Evolutionary conservation across 139 green algal species (phyloP).

Genomic region (Volvox africanus): DNA sequence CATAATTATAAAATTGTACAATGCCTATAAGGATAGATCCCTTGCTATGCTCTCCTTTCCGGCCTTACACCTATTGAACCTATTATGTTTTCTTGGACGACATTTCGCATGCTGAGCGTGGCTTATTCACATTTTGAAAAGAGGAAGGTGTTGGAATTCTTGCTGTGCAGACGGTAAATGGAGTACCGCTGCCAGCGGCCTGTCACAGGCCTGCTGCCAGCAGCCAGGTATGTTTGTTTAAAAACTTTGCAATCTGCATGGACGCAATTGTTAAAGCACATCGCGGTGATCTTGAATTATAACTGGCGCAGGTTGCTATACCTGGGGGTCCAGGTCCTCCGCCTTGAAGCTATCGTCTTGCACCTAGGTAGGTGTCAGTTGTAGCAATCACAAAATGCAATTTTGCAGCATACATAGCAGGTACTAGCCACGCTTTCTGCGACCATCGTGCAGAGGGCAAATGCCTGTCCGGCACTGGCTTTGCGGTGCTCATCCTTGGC

Average conservation of each 20-base stretch:
- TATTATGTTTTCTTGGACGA: too few species aligned
- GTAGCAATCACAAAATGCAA: neutral
- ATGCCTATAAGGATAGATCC: too few species aligned
- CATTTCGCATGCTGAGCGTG: too few species aligned
- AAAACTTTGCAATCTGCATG: neutral
- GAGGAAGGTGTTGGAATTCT: too few species aligned
- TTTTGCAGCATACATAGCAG: neutral
- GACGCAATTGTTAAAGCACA: neutral
- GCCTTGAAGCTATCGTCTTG: conserved; percentile 11
- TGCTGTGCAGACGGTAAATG: too few species aligned
- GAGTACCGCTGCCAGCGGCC: neutral
- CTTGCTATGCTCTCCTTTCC: too few species aligned
- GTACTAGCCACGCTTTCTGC: neutral
- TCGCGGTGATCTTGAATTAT: neutral
- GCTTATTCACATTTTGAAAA: too few species aligned
- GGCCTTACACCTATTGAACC: too few species aligned
- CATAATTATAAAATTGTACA: too few species aligned
- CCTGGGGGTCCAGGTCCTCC: neutral
- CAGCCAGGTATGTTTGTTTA: neutral
- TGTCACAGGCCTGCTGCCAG: neutral
- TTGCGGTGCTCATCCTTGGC: neutral
- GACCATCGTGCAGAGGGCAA: neutral
- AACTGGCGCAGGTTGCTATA: neutral
- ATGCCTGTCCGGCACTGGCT: neutral
- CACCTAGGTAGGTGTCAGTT: neutral